Evolutionary conservation across 176 grass and related monocot genomes (phyloP), one percentile per base, ranked within the genome.

Genomic region (Paspalum notatum): DNA sequence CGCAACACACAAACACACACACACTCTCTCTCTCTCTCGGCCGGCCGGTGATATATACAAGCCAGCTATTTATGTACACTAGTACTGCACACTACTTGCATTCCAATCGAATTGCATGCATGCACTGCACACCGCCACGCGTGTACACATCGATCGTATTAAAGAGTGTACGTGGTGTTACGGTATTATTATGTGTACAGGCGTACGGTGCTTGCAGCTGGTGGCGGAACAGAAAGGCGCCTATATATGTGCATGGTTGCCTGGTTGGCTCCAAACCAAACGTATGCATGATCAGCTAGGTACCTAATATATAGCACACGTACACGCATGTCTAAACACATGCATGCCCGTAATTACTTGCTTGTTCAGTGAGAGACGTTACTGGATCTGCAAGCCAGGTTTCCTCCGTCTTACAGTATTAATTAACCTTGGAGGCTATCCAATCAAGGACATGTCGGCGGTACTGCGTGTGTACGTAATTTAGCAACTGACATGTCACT

Each of bases 61-160:
- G 17, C 37, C n/a, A n/a, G n/a, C n/a, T n/a, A n/a, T n/a, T n/a
- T 73, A 4, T 41, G 61, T 49, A 80, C 32, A 32, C 32, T 32
- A 32, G 32, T 32, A 32, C 32, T 32, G 3, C 2, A 32, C 9
- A 6, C 53, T 54, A 11, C 6, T 39, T 62, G 55, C 12, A 80
- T 89, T 89, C 76, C 76, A 71, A 76, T 68, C 12, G 47, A 80
- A 61, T 76, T 85, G 58, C 51, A 18, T 8, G 16, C 26, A 68
- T 15, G 8, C 49, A 15, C 32, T 51, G 49, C 49, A 51, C 15
- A 51, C 15, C 49, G 49, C 49, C 18, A n/a, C 53, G n/a, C 17
- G 8, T 20, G 8, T 20, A 50, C 32, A 16, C 16, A 51, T 10
- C 9, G n/a, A 27, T 49, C 9, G 24, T 79, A 81, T 82, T 62